Percentiles rank a stretch among this genome's conserved stretches.
Evolutionary conservation across 2,329 filamentous ascomycete species (phyloP).

Genomic region (Penicillium sp.): DNA sequence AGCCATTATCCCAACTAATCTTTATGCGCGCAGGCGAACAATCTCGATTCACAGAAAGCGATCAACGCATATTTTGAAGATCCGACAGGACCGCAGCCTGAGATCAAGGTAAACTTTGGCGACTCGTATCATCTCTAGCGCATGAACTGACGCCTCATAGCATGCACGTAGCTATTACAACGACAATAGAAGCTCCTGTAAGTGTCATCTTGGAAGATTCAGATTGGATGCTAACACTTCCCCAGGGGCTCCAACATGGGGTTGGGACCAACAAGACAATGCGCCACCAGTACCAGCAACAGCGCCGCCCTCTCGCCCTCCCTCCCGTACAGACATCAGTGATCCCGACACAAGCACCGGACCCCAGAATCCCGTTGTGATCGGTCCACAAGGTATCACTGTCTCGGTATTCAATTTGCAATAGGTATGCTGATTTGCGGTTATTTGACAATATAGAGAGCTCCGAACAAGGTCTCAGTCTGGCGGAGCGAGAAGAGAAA

Average conservation of each 20-base stretch:
- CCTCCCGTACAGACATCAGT: constrained; percentile 43
- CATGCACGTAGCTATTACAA: constrained; percentile 25
- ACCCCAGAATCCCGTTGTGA: constrained; percentile 26
- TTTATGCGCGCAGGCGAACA: constrained; percentile 39
- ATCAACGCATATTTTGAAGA: constrained; percentile 51
- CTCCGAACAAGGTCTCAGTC: constrained; percentile 34
- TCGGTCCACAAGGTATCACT: constrained; percentile 29
- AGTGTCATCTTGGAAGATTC: constrained; percentile 7
- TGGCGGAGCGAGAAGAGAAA: constrained; percentile 46
- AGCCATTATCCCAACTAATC: constrained; percentile 11
- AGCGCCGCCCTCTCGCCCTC: constrained; percentile 48
- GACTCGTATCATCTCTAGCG: neutral
- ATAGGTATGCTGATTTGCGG: constrained; percentile 18
- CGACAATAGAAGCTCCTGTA: constrained; percentile 30
- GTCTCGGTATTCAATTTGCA: constrained; percentile 17
- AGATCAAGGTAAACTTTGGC: constrained; percentile 30
- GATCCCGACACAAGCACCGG: constrained; percentile 22
- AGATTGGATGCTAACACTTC: constrained; percentile 1
- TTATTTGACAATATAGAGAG: constrained; percentile 13
- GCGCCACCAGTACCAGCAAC: constrained; percentile 36
- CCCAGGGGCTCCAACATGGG: constrained; percentile 31
- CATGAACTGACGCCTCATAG: constrained; percentile 9
- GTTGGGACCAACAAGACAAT: constrained; percentile 39
- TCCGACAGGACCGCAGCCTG: constrained; percentile 35
- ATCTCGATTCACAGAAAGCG: constrained; percentile 46